Evolutionary conservation across 225 moss, liverwort and hornwort genomes (phyloP).

Genomic region (Pleurozium schreberi): DNA sequence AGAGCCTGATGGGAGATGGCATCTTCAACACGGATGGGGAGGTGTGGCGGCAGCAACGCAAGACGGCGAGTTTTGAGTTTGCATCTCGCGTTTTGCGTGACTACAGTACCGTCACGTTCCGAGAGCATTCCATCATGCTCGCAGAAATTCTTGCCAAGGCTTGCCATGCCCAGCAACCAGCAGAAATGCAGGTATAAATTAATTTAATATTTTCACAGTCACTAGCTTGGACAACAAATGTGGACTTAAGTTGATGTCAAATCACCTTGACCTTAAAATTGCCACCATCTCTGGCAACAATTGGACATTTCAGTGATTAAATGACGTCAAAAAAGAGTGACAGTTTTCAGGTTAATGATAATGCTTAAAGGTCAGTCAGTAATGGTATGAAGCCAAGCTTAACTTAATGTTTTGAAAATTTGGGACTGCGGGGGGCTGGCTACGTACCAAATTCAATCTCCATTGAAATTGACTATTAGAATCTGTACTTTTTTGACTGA

Average conservation of each 20-base stretch:
- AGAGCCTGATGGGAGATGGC: constrained; percentile 25
- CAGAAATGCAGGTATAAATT: constrained; percentile 47
- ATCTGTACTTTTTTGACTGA: neutral
- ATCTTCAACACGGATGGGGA: constrained; percentile 44
- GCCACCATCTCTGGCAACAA: neutral
- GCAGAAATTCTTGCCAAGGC: constrained; percentile 4
- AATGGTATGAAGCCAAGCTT: neutral
- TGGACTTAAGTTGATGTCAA: no score
- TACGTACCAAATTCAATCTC: neutral
- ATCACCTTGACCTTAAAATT: neutral
- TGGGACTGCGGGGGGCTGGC: neutral
- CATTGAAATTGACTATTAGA: neutral
- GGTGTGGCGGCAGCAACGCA: constrained; percentile 36
- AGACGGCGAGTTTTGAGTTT: constrained; percentile 24
- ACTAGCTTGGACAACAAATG: neutral
- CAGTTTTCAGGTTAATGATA: neutral
- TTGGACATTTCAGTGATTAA: neutral
- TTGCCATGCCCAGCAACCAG: neutral
- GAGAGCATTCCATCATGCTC: constrained; percentile 11
- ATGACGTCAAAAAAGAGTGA: neutral
- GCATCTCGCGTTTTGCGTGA: constrained; percentile 22
- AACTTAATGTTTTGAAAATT: neutral
- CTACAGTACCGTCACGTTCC: constrained; percentile 16
- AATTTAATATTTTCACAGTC: no score
- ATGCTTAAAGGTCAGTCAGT: neutral